These are phyloP conservation scores for Parathielavia hyrcaniae DNA, from an alignment of 495 filamentous ascomycete species.

Conservation along the genomic window DNA sequence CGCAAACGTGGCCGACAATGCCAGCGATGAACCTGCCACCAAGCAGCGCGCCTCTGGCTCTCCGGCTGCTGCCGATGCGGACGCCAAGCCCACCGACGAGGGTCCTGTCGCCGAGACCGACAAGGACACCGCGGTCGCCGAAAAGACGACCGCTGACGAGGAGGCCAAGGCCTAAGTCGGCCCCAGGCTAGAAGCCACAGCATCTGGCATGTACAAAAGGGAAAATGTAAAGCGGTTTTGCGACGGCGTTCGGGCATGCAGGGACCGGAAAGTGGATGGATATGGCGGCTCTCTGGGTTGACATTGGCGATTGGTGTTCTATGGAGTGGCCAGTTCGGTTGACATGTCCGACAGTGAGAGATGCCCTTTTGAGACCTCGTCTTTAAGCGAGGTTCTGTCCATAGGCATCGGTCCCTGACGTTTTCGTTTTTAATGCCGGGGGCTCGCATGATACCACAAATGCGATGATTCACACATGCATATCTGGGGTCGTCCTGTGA, in stretches of 20 bases:
- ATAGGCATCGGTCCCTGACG: not conserved
- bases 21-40: not conserved
- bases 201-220: not conserved
- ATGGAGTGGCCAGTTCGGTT: not conserved
- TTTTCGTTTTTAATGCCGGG: not conserved
- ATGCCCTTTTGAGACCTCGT: not conserved
- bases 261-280: not conserved
- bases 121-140: conserved; percentile 7
- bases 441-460: conserved; percentile 1
- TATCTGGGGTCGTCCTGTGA: not conserved
- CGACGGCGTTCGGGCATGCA: conserved; percentile 13
- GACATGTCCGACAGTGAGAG: not conserved
- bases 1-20: not conserved
- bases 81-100: conserved; percentile 11
- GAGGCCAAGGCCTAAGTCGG: conserved; percentile 5
- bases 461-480: not conserved
- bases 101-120: conserved; percentile 6
- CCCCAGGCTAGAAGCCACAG: not conserved
- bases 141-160: conserved; percentile 11
- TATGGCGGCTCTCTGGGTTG: conserved; percentile 9
- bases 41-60: conserved; percentile 1
- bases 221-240: conserved; percentile 2
- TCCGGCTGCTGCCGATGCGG: conserved; percentile 4
- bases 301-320: conserved; percentile 5
- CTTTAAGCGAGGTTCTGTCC: not conserved